phyloP scores from a whole-genome alignment of 306 rosid genomes.

The Lablab purpureus region DNA sequence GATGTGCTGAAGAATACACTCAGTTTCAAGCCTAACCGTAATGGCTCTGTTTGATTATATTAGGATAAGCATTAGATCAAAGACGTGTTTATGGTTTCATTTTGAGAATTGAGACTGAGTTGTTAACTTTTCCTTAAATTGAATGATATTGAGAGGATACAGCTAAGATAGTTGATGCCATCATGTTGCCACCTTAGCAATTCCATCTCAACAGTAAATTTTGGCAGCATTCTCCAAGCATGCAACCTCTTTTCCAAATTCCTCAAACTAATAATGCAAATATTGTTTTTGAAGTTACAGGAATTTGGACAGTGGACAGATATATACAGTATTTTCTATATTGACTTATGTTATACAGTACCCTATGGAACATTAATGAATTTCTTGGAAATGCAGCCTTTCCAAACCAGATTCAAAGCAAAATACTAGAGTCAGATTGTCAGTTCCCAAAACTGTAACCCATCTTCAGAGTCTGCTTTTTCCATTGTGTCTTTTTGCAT shows the following conservation, averaged over 20 bases:
- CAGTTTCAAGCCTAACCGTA: not conserved
- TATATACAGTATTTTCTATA: not conserved
- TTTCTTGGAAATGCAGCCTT: slow-evolving; percentile 45
- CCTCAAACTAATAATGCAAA: slow-evolving; percentile 16
- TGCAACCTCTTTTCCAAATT: slow-evolving; percentile 11
- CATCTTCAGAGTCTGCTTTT: slow-evolving; percentile 11
- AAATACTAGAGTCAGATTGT: slow-evolving; percentile 8
- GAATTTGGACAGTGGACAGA: not conserved
- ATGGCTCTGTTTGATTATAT: not conserved
- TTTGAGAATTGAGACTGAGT: not conserved
- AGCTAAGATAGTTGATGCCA: slow-evolving; percentile 6
- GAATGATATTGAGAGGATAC: not conserved
- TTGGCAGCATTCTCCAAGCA: slow-evolving; percentile 25
- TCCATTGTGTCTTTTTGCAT: slow-evolving; percentile 9
- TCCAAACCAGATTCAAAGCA: slow-evolving; percentile 30
- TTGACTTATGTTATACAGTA: slow-evolving; percentile 13
- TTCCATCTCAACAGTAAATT: slow-evolving; percentile 17
- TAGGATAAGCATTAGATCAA: not conserved
- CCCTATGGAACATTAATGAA: slow-evolving; percentile 20
- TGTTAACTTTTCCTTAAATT: not conserved
- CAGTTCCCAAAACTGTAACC: slow-evolving; percentile 16
- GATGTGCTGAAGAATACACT: not conserved
- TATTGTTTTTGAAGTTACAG: not conserved
- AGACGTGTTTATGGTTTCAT: not conserved
- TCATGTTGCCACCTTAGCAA: slow-evolving; percentile 10